Base-by-base conservation (phyloP, 2,329 filamentous ascomycete species). In the Emergomyces orientalis region DNA sequence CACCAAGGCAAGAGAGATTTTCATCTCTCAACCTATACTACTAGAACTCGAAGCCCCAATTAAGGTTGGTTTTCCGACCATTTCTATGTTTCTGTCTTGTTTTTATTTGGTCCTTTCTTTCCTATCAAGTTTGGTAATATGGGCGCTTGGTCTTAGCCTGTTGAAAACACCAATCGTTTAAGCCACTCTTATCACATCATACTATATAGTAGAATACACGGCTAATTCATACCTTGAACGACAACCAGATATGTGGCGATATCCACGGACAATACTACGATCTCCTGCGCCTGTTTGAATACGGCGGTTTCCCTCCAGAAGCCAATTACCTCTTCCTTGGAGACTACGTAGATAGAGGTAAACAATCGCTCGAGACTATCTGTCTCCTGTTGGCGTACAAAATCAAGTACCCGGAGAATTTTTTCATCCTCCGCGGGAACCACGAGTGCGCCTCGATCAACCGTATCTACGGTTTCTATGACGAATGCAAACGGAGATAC, bases 191-290 rank as follows among this genome's bases (percentile, higher is more conserved):
- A 55, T 37, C 52, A 3, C 52, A 25, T 11, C n/a, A 30, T 34
- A 37, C 11, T 11, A 39, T 39, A 25, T 39, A 17, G 45, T 25
- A 27, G 34, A 3, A n/a, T 39, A 30, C 45, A 43, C 32, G 56
- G 14, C 37, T 59, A 59, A 59, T 45, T 14, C 14, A 59, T 55
- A 37, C 22, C n/a, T 19, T 14, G 25, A 59, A n/a, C 25, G 39
- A 32, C 19, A 57, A 43, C n/a, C 73, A 99, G 94, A 99, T 99
- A 75, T 97, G 93, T 78, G 94, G 94, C 79, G 94, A 97, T 80
- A 97, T 99, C 71, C 94, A 97, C 78, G 94, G 94, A 69, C 94
- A 99, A 82, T 99, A 99, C 81, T 97, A 97, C 79, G 94, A 99
- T 78, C 85, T 99, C 66, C 84, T 99, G 70, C 91, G 94, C 74